These are phyloP conservation scores for Gonapodya prolifera DNA, from an alignment of 192 early-diverging fungal species.

Conservation along the genomic window DNA sequence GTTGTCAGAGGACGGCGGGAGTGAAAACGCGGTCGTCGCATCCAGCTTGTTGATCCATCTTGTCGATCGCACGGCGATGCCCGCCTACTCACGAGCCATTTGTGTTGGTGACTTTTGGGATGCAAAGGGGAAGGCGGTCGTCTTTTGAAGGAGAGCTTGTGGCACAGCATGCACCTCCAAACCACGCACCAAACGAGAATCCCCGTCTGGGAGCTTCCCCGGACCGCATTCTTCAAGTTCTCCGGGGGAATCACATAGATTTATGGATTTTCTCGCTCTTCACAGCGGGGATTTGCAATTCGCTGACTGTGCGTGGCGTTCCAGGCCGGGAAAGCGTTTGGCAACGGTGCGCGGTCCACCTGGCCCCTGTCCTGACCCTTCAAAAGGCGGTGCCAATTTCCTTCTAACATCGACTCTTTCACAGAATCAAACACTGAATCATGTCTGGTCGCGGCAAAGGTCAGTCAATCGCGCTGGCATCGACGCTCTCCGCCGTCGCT, in stretches of 20 bases:
- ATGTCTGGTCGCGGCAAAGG: constrained; percentile 99
- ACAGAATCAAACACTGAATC: constrained; percentile 14
- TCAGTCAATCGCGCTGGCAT: constrained; percentile 26
- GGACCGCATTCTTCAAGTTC: neutral
- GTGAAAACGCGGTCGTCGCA: no score
- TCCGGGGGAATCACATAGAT: neutral
- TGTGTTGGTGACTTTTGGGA: neutral
- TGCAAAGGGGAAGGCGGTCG: neutral
- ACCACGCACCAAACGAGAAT: neutral
- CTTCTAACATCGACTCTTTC: neutral
- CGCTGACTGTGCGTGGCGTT: constrained; percentile 56
- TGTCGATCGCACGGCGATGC: no score
- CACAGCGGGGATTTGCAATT: neutral
- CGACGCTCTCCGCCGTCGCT: neutral
- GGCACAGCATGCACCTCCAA: neutral
- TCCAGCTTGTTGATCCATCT: no score
- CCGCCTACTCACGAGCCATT: neutral
- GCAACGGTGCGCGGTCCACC: neutral
- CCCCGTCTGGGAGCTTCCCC: neutral
- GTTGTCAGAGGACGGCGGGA: no score
- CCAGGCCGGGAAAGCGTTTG: neutral
- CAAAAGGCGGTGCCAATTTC: neutral
- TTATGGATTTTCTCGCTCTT: neutral
- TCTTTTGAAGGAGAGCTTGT: neutral
- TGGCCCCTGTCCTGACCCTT: neutral